These are phyloP conservation scores for Aphanoascus verrucosus DNA, from an alignment of 2,329 filamentous ascomycete genomes.

Conservation along the genomic window DNA sequence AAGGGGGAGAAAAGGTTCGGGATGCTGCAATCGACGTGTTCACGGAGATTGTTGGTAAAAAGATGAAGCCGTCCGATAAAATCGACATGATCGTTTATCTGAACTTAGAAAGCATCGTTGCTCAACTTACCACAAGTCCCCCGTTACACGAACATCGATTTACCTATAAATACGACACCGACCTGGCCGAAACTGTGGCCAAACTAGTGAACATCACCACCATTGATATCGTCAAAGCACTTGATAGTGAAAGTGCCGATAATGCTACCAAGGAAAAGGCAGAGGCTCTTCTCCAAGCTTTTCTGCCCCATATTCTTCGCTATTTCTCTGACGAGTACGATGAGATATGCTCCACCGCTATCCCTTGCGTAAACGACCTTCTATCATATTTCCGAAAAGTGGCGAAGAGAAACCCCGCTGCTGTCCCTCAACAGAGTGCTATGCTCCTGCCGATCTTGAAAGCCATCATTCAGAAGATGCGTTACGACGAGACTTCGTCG, in stretches of 20 bases:
- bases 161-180: slow-evolving; percentile 83
- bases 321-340: slow-evolving; percentile 98
- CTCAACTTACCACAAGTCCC: slow-evolving; percentile 73
- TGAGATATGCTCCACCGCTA: slow-evolving; percentile 92
- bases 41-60: slow-evolving; percentile 92
- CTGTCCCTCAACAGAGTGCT: slow-evolving; percentile 64
- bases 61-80: slow-evolving; percentile 92
- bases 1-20: slow-evolving; percentile 71
- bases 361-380: slow-evolving; percentile 83
- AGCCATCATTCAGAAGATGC: slow-evolving; percentile 90
- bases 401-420: slow-evolving; percentile 48
- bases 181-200: slow-evolving; percentile 87
- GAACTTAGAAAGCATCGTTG: slow-evolving; percentile 73
- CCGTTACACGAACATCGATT: slow-evolving; percentile 66
- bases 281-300: slow-evolving; percentile 69
- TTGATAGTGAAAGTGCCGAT: slow-evolving; percentile 57
- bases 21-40: slow-evolving; percentile 90
- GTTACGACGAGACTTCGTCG: slow-evolving; percentile 85
- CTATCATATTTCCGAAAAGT: slow-evolving; percentile 82
- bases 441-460: slow-evolving; percentile 84
- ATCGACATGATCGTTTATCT: slow-evolving; percentile 86
- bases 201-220: slow-evolving; percentile 89
- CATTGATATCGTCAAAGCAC: slow-evolving; percentile 72
- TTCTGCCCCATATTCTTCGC: slow-evolving; percentile 75
- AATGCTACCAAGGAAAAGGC: slow-evolving; percentile 60